A percentile compares a stretch with the other conserved stretches of the same genome.
These are phyloP conservation scores for Plantago ovata DNA, from an alignment of 257 asterid genomes.

Conservation along the genomic window DNA sequence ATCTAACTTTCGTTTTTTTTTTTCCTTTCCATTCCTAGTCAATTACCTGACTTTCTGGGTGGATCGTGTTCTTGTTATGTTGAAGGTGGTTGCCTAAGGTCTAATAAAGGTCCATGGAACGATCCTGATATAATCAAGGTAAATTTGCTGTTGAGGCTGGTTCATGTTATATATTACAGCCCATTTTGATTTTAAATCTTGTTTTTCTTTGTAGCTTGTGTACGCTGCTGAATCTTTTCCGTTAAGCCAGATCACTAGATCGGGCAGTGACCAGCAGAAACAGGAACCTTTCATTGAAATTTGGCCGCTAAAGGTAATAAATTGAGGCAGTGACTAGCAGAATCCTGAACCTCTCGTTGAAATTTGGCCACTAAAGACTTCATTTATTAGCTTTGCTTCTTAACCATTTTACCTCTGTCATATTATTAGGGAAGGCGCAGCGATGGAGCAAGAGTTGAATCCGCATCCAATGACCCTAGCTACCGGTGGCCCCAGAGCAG, in stretches of 20 bases:
- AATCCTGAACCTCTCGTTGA: conserved; percentile 33
- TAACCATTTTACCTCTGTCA: conserved; percentile 2
- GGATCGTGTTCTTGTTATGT: conserved; percentile 77
- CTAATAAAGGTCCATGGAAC: conserved; percentile 93
- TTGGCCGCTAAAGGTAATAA: conserved; percentile 37
- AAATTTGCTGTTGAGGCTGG: conserved; percentile 8
- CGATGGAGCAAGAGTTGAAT: conserved; percentile 32
- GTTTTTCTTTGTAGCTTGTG: conserved; percentile 30
- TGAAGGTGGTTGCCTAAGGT: conserved; percentile 92
- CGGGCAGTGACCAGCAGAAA: conserved; percentile 34
- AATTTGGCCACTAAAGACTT: conserved; percentile 7
- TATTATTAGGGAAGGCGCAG: conserved; percentile 36
- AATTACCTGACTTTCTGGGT: conserved; percentile 88
- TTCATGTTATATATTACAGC: not conserved
- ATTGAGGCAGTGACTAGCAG: conserved; percentile 17
- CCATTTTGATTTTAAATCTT: not conserved
- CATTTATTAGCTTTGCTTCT: not conserved
- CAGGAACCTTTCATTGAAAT: conserved; percentile 33
- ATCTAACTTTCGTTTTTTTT: conserved; percentile 17
- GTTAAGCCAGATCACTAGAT: conserved; percentile 39
- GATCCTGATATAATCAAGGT: conserved; percentile 93
- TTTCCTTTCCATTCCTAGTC: conserved; percentile 53
- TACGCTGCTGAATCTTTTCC: conserved; percentile 39
- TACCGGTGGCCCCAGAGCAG: conserved; percentile 44
- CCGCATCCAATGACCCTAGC: conserved; percentile 42